phyloP scores from a whole-genome alignment of 192 early-diverging fungal genomes.

The Podila horticola region DNA sequence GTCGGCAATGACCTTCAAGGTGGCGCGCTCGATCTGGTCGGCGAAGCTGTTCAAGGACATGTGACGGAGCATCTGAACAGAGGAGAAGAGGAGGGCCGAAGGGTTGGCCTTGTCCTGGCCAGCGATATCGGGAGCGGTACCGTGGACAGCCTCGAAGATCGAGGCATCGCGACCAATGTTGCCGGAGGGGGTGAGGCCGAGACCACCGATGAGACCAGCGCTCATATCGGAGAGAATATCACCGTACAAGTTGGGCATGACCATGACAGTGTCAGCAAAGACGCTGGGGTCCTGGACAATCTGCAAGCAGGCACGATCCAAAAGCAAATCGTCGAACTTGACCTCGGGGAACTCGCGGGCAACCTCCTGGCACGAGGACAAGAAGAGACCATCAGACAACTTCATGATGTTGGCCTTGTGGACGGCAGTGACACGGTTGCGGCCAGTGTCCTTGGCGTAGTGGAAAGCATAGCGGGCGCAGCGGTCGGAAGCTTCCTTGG shows the following conservation, averaged over 20 bases:
- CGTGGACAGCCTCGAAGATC: constrained; percentile 97
- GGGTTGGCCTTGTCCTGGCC: constrained; percentile 71
- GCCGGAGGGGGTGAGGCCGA: constrained; percentile 97
- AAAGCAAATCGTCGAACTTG: constrained; percentile 89
- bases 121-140: constrained; percentile 98
- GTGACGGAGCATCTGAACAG: constrained; percentile 98
- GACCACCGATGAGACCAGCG: constrained; percentile 97
- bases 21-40: constrained; percentile 88
- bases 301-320: constrained; percentile 92
- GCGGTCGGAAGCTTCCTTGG: constrained; percentile 92
- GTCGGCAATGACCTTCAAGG: constrained; percentile 95
- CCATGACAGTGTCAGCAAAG: constrained; percentile 95
- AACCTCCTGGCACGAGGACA: constrained; percentile 92
- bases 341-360: constrained; percentile 92
- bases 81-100: constrained; percentile 88
- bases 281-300: constrained; percentile 94
- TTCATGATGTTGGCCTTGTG: constrained; percentile 99
- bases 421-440: constrained; percentile 93
- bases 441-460: constrained; percentile 89
- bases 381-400: constrained; percentile 97
- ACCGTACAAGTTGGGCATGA: constrained; percentile 99
- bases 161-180: constrained; percentile 99
- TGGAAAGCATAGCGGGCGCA: constrained; percentile 95
- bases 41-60: constrained; percentile 88
- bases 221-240: constrained; percentile 98